phyloP scores from a whole-genome alignment of 371 early-diverging fungal genomes.

The Mucor irregularis region DNA sequence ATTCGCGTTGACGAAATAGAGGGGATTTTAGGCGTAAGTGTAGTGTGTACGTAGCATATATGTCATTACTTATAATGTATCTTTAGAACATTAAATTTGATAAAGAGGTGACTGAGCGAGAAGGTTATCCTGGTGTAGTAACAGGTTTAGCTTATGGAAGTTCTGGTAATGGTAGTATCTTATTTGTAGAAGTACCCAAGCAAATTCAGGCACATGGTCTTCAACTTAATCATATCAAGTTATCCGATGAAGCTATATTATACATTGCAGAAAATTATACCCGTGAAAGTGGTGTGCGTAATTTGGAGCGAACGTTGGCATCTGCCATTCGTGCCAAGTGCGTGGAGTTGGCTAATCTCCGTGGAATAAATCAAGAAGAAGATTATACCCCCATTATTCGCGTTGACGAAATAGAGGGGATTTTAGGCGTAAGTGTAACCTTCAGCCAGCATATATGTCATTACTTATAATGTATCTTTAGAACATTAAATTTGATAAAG shows the following conservation, averaged over 20 bases:
- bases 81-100: slow-evolving; percentile 28
- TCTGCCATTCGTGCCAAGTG: slow-evolving; percentile 74
- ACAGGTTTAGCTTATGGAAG: slow-evolving; percentile 84
- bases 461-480: too few species aligned
- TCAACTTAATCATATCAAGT: slow-evolving; percentile 37
- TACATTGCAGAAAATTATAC: slow-evolving; percentile 74
- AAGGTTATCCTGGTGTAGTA: slow-evolving; percentile 70
- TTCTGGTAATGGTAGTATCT: slow-evolving; percentile 71
- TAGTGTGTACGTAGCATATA: too few species aligned
- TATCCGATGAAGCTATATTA: slow-evolving; percentile 52
- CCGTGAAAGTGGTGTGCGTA: slow-evolving; percentile 83
- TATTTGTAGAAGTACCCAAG: slow-evolving; percentile 81
- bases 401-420: slow-evolving; percentile 50
- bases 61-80: too few species aligned
- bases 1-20: slow-evolving; percentile 49
- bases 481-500: slow-evolving; percentile 44
- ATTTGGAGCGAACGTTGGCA: slow-evolving; percentile 74
- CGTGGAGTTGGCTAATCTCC: slow-evolving; percentile 59
- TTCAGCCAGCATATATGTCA: too few species aligned
- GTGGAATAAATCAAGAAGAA: slow-evolving; percentile 16
- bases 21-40: slow-evolving; percentile 64
- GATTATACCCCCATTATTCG: slow-evolving; percentile 37
- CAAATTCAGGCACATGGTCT: slow-evolving; percentile 70
- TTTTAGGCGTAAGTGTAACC: slow-evolving; percentile 53
- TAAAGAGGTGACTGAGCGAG: slow-evolving; percentile 67